These are phyloP conservation scores for Pseudofabraea citricarpa DNA, from an alignment of 2,329 filamentous ascomycete genomes.

Conservation along the genomic window DNA sequence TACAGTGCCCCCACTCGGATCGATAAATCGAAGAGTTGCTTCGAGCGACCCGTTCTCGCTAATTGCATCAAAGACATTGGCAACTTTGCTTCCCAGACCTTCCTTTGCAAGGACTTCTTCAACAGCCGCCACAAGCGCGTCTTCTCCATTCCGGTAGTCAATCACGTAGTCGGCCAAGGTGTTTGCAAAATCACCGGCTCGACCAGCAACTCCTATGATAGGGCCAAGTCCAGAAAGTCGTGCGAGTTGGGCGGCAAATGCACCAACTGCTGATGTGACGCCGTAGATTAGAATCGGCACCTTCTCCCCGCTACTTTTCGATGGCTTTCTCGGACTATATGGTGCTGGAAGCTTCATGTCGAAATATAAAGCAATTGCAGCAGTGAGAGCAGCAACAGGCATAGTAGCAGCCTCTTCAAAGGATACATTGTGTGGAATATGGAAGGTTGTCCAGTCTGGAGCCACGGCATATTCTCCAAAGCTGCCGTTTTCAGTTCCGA, in stretches of 20 bases:
- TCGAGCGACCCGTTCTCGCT: neutral
- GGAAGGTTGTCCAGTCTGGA: conserved; percentile 48
- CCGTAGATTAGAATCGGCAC: conserved; percentile 41
- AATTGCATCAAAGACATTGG: conserved; percentile 1
- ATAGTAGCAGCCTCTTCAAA: conserved; percentile 6
- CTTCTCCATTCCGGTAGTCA: conserved; percentile 1
- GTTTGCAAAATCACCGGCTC: conserved; percentile 19
- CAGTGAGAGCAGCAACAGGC: conserved; percentile 45
- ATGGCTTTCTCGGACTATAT: neutral
- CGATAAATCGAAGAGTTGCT: neutral
- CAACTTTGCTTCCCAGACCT: neutral
- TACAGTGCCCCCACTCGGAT: neutral
- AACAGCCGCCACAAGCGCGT: neutral
- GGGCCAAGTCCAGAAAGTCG: conserved; percentile 43
- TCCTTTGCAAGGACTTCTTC: neutral
- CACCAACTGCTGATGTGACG: conserved; percentile 45
- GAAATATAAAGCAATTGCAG: conserved; percentile 37
- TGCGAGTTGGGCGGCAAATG: conserved; percentile 48
- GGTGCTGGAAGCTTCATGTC: conserved; percentile 1
- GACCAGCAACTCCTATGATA: conserved; percentile 48
- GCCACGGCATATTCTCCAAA: conserved; percentile 56
- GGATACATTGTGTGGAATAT: conserved; percentile 15
- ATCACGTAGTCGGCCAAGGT: neutral
- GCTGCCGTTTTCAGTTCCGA: conserved; percentile 41
- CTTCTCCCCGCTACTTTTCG: too few species aligned